Percentiles rank a stretch among this genome's conserved stretches.
Conservation (phyloP, 139 green algal species). For the Diplosphaera chodatii region DNA sequence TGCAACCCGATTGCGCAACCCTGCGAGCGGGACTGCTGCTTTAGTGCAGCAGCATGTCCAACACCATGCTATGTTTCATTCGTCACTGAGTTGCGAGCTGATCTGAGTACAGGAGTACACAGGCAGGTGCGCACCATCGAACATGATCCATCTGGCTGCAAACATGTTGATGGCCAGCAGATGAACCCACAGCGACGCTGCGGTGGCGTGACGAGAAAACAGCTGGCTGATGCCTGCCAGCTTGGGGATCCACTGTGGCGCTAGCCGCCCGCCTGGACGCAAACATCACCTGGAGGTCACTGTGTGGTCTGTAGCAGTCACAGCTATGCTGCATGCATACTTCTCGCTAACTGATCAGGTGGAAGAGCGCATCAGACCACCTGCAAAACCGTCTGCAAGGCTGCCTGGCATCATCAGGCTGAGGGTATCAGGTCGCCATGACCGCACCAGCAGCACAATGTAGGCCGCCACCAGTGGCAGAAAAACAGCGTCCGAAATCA, state of each 20-base stretch:
- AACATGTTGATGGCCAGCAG: slow-evolving; percentile 65
- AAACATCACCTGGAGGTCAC: no score
- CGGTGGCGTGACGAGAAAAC: slow-evolving; percentile 48
- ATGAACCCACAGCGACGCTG: slow-evolving; percentile 59
- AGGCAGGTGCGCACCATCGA: slow-evolving; percentile 29
- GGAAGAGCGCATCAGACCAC: no score
- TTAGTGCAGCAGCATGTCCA: no score
- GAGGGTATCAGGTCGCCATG: slow-evolving; percentile 63
- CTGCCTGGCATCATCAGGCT: slow-evolving; percentile 62
- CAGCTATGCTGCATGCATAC: background rate
- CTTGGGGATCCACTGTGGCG: slow-evolving; percentile 67
- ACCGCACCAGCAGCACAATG: slow-evolving; percentile 38
- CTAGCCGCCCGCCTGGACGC: slow-evolving; percentile 30
- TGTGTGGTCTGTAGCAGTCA: no score
- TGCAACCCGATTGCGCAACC: slow-evolving; percentile 21
- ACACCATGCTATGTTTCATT: no score
- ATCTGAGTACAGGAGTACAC: no score
- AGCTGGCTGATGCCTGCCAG: slow-evolving; percentile 51
- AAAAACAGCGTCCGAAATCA: slow-evolving; percentile 5
- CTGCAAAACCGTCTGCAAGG: slow-evolving; percentile 44
- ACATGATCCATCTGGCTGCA: slow-evolving; percentile 28
- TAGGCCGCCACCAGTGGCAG: slow-evolving; percentile 50
- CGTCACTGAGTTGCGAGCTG: no score
- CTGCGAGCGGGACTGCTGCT: slow-evolving; percentile 11
- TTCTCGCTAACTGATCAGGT: no score